phyloP scores from a whole-genome alignment of 371 early-diverging fungal species.

The Haplosporangium sp. region DNA sequence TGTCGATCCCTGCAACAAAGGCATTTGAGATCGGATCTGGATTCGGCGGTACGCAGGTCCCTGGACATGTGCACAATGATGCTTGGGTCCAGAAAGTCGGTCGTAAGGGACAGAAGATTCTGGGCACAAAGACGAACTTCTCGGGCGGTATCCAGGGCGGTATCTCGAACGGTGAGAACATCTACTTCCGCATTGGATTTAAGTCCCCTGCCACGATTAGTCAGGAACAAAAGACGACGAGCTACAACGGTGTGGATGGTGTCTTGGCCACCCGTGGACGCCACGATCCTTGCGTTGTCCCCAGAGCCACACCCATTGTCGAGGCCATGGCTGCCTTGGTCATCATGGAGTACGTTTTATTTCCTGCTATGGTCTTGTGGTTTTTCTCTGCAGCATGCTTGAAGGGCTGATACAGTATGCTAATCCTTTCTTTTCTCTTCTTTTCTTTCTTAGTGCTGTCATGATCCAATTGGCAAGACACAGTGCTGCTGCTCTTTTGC shows the following conservation, averaged over 20 bases:
- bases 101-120: constrained; percentile 59
- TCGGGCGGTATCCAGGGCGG: constrained; percentile 98
- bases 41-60: constrained; percentile 87
- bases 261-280: constrained; percentile 92
- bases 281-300: constrained; percentile 97
- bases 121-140: constrained; percentile 91
- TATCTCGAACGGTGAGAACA: constrained; percentile 94
- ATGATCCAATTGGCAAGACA: constrained; percentile 76
- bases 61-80: constrained; percentile 94
- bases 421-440: background rate
- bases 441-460: constrained; percentile 57
- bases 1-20: constrained; percentile 98
- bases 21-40: constrained; percentile 98
- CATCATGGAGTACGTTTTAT: constrained; percentile 85
- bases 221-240: constrained; percentile 87
- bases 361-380: background rate
- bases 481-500: constrained; percentile 64
- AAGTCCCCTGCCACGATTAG: constrained; percentile 97
- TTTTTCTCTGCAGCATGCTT: background rate
- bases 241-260: constrained; percentile 86
- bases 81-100: constrained; percentile 75
- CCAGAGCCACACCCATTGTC: constrained; percentile 96
- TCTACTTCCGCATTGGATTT: constrained; percentile 97
- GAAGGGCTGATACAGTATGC: too few species aligned
- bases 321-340: constrained; percentile 96